Conservation (phyloP, 202 grass and related monocot genomes). For the Zoysia matrella region DNA sequence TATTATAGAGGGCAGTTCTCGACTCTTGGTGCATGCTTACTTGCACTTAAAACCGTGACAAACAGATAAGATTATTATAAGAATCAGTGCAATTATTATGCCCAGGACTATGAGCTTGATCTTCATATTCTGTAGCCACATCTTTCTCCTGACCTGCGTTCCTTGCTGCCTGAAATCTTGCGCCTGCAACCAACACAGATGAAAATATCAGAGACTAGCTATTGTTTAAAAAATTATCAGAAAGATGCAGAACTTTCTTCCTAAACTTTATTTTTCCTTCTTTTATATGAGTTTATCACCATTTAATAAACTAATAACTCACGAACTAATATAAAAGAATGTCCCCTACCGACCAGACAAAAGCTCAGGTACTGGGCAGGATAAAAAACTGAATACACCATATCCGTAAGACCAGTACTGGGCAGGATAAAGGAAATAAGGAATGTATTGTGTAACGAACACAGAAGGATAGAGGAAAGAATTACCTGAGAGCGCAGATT, state of each 20-base stretch:
- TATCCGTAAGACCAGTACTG: not conserved
- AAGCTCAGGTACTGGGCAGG: not conserved
- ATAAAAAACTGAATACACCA: not conserved
- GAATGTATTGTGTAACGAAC: too few relatives aligned
- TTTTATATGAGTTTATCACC: not conserved
- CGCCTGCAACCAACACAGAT: slow-evolving; percentile 50
- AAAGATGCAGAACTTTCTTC: not conserved
- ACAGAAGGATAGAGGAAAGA: not conserved
- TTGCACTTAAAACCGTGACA: slow-evolving; percentile 94
- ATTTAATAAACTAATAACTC: not conserved
- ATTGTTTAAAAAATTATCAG: not conserved
- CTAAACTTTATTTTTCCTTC: not conserved
- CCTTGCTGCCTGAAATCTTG: slow-evolving; percentile 93
- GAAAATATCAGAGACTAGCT: not conserved
- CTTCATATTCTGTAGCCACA: slow-evolving; percentile 99
- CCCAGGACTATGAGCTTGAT: slow-evolving; percentile 94
- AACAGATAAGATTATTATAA: slow-evolving; percentile 92
- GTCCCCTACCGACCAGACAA: not conserved
- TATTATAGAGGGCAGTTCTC: slow-evolving; percentile 40
- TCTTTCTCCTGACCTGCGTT: slow-evolving; percentile 80
- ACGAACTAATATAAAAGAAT: not conserved
- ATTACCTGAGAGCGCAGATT: slow-evolving; percentile 80
- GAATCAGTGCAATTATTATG: slow-evolving; percentile 89
- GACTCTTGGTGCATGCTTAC: slow-evolving; percentile 4
- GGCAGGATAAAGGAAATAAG: too few relatives aligned